These are phyloP conservation scores for Plectranthus barbatus DNA, from an alignment of 257 asterid genomes.

Conservation along the genomic window DNA sequence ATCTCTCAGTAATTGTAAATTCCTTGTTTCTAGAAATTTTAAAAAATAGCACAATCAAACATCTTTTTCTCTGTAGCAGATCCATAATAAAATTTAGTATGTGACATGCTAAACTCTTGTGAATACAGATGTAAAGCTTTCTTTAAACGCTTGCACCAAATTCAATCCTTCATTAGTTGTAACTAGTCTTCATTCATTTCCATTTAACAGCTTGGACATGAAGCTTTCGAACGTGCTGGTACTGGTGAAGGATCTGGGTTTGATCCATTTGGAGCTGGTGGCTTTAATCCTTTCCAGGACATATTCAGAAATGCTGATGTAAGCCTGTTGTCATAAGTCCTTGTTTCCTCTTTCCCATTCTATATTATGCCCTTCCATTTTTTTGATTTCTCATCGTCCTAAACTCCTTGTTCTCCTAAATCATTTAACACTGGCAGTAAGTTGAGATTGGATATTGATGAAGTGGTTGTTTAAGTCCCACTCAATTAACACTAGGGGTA, in stretches of 20 bases:
- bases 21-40: not conserved
- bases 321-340: slow-evolving; percentile 25
- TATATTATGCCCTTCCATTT: not conserved
- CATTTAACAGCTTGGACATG: slow-evolving; percentile 67
- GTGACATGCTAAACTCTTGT: not conserved
- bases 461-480: not conserved
- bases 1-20: not conserved
- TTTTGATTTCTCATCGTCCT: not conserved
- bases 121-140: slow-evolving; percentile 2
- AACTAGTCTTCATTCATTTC: slow-evolving; percentile 5
- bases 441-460: not conserved
- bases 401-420: not conserved
- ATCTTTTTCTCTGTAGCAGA: not conserved
- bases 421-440: not conserved
- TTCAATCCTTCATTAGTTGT: not conserved
- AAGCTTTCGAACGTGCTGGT: slow-evolving; percentile 57
- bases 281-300: slow-evolving; percentile 61
- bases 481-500: not conserved
- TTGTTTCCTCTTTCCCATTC: not conserved
- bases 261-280: slow-evolving; percentile 52
- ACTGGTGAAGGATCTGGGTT: slow-evolving; percentile 62
- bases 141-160: not conserved
- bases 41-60: not conserved
- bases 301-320: slow-evolving; percentile 65
- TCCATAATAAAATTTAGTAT: not conserved